These are phyloP conservation scores for Pezicula neosporulosa DNA, from an alignment of 2,329 filamentous ascomycete species.

Conservation along the genomic window DNA sequence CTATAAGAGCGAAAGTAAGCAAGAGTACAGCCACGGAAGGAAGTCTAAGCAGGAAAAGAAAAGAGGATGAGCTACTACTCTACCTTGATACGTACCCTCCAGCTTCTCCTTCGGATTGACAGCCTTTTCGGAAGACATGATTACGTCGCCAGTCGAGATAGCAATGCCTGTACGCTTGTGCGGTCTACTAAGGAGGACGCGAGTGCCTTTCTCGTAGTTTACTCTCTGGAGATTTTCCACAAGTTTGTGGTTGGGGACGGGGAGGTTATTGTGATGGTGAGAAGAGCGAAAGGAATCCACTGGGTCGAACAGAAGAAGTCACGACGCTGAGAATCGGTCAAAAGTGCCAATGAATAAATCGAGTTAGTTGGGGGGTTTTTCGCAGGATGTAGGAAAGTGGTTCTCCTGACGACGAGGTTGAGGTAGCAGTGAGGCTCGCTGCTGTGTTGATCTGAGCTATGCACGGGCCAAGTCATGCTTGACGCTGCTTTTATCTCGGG, in stretches of 20 bases:
- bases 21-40: neutral
- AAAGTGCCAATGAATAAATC: no score
- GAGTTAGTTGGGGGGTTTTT: no score
- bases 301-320: no score
- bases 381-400: no score
- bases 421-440: no score
- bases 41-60: slow-evolving; percentile 5
- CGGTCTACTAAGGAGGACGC: no score
- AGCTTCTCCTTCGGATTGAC: slow-evolving; percentile 24
- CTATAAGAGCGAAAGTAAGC: slow-evolving; percentile 40
- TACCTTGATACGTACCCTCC: slow-evolving; percentile 24
- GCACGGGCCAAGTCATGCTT: neutral
- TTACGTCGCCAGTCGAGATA: neutral
- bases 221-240: slow-evolving; percentile 5
- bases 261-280: neutral
- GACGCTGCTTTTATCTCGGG: neutral
- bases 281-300: no score
- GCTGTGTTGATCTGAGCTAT: no score
- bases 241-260: slow-evolving; percentile 9
- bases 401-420: no score
- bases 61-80: slow-evolving; percentile 13
- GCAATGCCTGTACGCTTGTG: no score
- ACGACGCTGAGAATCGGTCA: no score
- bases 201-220: no score
- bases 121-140: slow-evolving; percentile 24